Percentiles rank a stretch among this genome's conserved stretches.
Conservation (phyloP, 192 early-diverging fungal genomes). For the Entomortierella chlamydospora region DNA sequence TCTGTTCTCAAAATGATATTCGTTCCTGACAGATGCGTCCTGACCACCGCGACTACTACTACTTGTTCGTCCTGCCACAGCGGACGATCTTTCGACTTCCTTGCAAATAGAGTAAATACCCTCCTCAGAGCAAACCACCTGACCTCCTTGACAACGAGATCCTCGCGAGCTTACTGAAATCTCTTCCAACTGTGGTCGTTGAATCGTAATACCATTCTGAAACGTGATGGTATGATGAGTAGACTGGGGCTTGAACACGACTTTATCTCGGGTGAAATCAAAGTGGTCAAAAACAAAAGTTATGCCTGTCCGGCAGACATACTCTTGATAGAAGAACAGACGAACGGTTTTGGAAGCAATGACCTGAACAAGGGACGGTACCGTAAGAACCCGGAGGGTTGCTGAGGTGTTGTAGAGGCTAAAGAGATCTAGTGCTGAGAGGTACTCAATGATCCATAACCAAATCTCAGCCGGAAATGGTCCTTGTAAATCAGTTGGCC, state of each 20-base stretch:
- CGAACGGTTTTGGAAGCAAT: conserved; percentile 32
- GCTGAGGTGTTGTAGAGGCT: conserved; percentile 42
- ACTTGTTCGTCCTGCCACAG: no score
- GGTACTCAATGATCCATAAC: conserved; percentile 10
- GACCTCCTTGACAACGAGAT: neutral
- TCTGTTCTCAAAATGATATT: neutral
- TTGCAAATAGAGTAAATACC: conserved; percentile 6
- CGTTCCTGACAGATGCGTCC: no score
- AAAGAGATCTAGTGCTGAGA: conserved; percentile 21
- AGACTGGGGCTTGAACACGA: conserved; percentile 21
- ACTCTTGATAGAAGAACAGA: conserved; percentile 44
- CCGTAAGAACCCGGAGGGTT: conserved; percentile 7
- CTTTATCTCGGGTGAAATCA: conserved; percentile 27
- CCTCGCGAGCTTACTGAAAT: conserved; percentile 20
- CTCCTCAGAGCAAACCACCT: conserved; percentile 1
- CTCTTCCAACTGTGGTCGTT: conserved; percentile 43
- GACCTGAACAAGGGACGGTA: conserved; percentile 19
- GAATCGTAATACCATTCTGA: conserved; percentile 22
- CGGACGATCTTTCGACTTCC: neutral
- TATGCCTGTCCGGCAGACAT: conserved; percentile 37
- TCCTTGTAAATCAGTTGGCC: neutral
- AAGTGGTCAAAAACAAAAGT: conserved; percentile 43
- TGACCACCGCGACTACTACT: no score
- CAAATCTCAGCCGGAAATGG: conserved; percentile 36
- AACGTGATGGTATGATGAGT: conserved; percentile 15